Evolutionary conservation across 345 rosid genomes (phyloP).

Genomic region (Arabidopsis arenosa): DNA sequence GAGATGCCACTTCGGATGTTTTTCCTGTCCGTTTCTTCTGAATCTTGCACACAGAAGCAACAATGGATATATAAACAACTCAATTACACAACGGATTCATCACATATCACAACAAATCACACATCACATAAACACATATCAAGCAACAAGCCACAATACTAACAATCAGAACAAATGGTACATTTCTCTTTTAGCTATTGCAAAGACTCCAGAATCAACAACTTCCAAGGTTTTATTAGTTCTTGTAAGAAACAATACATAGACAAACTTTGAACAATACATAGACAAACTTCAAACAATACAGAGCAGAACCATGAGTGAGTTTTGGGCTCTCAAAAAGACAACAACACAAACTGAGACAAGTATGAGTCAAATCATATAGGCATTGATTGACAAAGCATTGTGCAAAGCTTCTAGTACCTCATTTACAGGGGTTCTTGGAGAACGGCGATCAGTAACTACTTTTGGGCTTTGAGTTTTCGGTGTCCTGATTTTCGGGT

Average conservation of each 20-base stretch:
- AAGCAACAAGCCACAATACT: neutral
- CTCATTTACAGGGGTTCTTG: constrained; percentile 69
- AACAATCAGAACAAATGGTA: neutral
- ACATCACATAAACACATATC: constrained; percentile 13
- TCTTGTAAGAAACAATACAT: constrained; percentile 1
- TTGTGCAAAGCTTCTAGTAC: constrained; percentile 50
- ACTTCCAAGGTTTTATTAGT: constrained; percentile 13
- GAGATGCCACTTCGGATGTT: constrained; percentile 68
- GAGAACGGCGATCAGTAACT: constrained; percentile 68
- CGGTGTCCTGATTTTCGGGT: constrained; percentile 55
- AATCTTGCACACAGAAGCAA: constrained; percentile 37
- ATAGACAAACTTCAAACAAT: constrained; percentile 9
- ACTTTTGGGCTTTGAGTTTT: constrained; percentile 81
- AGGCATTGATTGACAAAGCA: neutral
- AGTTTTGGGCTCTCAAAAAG: neutral
- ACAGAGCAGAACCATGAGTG: neutral
- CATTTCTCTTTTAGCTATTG: constrained; percentile 15
- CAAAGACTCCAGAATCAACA: constrained; percentile 2
- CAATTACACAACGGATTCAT: neutral
- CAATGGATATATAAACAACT: constrained; percentile 18
- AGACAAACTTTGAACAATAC: constrained; percentile 5
- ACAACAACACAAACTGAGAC: neutral
- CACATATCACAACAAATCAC: neutral
- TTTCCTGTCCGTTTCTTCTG: constrained; percentile 67
- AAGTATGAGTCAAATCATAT: neutral